Evolutionary conservation across 441 rosid genomes (phyloP).

Genomic region (Erodium moschatum): DNA sequence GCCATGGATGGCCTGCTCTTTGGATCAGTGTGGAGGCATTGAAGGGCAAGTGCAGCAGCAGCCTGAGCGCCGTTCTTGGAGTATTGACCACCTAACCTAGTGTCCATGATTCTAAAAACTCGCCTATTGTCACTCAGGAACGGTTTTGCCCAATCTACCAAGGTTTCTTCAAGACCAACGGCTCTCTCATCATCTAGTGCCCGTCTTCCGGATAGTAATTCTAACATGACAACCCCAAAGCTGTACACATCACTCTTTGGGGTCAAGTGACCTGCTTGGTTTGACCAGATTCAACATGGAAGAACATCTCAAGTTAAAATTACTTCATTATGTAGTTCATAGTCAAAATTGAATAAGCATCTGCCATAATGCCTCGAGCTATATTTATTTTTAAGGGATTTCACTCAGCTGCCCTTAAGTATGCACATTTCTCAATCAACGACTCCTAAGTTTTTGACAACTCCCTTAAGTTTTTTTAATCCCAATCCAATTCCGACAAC

Average conservation of each 20-base stretch:
- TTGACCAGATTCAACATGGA: slow-evolving; percentile 6
- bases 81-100: slow-evolving; percentile 73
- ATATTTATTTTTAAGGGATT: not conserved
- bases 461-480: no score
- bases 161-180: slow-evolving; percentile 38
- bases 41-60: slow-evolving; percentile 56
- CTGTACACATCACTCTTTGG: slow-evolving; percentile 84
- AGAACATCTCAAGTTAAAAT: slow-evolving; percentile 1
- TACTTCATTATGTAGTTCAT: not conserved
- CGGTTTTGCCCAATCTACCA: slow-evolving; percentile 84
- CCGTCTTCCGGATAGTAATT: slow-evolving; percentile 55
- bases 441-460: no score
- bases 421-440: no score
- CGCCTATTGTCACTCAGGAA: slow-evolving; percentile 52
- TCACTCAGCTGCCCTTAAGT: no score
- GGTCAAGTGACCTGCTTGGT: slow-evolving; percentile 56
- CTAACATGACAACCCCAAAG: slow-evolving; percentile 73
- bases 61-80: slow-evolving; percentile 62
- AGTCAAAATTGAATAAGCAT: not conserved
- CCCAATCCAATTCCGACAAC: no score
- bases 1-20: slow-evolving; percentile 53
- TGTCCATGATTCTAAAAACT: slow-evolving; percentile 73
- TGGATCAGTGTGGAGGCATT: slow-evolving; percentile 54
- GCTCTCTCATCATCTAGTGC: slow-evolving; percentile 48
- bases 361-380: not conserved